Evolutionary conservation across 2,329 filamentous ascomycete genomes (phyloP).

Genomic region (Arthrobotrys iridis): DNA sequence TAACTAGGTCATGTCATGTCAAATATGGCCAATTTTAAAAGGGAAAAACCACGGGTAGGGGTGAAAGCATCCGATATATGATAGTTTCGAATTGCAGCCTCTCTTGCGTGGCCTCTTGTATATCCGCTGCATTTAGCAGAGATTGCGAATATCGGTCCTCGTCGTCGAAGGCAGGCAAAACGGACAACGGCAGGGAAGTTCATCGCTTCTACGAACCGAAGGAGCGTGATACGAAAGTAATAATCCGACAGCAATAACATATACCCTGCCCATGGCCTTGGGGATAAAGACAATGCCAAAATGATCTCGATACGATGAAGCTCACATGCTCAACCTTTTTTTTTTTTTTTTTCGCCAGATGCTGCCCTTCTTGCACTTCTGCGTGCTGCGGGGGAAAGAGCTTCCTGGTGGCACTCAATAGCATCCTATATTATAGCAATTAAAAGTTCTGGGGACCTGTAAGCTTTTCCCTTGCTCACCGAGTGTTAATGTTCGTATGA

Average conservation of each 20-base stretch:
- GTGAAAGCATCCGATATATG: conserved; percentile 45
- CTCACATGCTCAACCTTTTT: conserved; percentile 42
- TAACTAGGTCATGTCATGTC: conserved; percentile 28
- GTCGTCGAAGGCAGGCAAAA: conserved; percentile 7
- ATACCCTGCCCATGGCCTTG: conserved; percentile 1
- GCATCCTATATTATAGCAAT: conserved; percentile 52
- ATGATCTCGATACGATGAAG: conserved; percentile 22
- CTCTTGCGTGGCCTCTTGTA: conserved; percentile 50
- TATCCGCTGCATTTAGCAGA: conserved; percentile 55
- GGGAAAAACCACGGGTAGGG: conserved; percentile 35
- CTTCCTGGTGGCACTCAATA: conserved; percentile 44
- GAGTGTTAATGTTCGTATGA: conserved; percentile 29
- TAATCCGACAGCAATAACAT: conserved; percentile 40
- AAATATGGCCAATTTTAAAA: conserved; percentile 39
- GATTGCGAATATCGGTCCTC: conserved; percentile 34
- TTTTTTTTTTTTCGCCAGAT: conserved; percentile 41
- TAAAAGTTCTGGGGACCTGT: conserved; percentile 36
- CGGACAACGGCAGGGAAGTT: conserved; percentile 8
- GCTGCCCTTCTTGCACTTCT: conserved; percentile 28
- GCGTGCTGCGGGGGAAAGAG: conserved; percentile 23
- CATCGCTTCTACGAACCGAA: conserved; percentile 49
- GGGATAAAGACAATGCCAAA: conserved; percentile 19
- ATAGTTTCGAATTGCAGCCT: conserved; percentile 36
- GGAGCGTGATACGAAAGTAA: conserved; percentile 47
- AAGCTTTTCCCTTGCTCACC: conserved; percentile 38